These are phyloP conservation scores for Excoecaria cochinchinensis DNA, from an alignment of 345 rosid genomes.

Conservation along the genomic window DNA sequence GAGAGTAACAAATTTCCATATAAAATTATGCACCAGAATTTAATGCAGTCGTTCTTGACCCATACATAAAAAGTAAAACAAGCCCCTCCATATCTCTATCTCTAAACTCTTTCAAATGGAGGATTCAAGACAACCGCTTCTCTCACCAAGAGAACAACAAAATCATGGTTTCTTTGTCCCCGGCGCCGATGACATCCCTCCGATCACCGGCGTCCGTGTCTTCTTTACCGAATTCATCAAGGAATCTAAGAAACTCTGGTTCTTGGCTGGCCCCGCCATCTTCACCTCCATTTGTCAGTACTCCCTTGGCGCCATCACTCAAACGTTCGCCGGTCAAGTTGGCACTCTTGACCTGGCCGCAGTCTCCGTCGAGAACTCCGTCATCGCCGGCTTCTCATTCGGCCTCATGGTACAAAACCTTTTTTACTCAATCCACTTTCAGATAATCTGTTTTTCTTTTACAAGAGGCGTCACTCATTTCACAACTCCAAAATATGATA, in stretches of 20 bases:
- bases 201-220: conserved; percentile 42
- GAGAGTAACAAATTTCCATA: too few relatives aligned
- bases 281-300: conserved; percentile 80
- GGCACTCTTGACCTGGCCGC: conserved; percentile 77
- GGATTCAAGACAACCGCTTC: conserved; percentile 18
- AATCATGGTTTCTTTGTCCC: conserved; percentile 32
- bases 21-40: too few relatives aligned
- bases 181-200: conserved; percentile 57
- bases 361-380: conserved; percentile 80
- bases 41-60: too few relatives aligned
- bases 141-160: background rate
- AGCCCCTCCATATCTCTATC: too few relatives aligned
- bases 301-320: conserved; percentile 91
- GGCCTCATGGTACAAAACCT: conserved; percentile 58
- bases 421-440: too few relatives aligned
- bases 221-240: conserved; percentile 52
- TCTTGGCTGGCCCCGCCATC: conserved; percentile 89
- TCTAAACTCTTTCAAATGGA: conserved; percentile 1
- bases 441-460: too few relatives aligned
- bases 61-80: too few relatives aligned
- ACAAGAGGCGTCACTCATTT: too few relatives aligned
- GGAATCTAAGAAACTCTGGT: conserved; percentile 77
- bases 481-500: too few relatives aligned
- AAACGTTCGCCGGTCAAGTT: conserved; percentile 72
- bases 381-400: conserved; percentile 92